phyloP scores from a whole-genome alignment of 225 moss, liverwort and hornwort species.

The Sphagnum contortum region DNA sequence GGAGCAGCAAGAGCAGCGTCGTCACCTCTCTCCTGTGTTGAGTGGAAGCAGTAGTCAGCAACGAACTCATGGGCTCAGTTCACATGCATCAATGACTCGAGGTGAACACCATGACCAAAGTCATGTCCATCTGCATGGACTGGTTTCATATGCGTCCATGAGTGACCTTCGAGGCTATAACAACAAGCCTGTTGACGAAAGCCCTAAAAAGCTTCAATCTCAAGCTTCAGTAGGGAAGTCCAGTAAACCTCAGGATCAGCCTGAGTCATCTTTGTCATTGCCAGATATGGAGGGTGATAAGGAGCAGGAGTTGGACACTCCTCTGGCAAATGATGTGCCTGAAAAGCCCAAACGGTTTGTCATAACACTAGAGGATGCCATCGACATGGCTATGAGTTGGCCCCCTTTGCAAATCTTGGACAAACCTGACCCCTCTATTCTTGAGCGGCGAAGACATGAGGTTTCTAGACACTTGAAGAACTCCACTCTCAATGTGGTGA shows the following conservation, averaged over 20 bases:
- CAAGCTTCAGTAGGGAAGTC: no score
- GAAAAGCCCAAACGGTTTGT: constrained; percentile 23
- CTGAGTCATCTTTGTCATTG: no score
- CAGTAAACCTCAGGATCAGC: no score
- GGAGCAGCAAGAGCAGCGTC: no score
- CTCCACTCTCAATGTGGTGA: constrained; percentile 58
- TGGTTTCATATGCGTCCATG: no score
- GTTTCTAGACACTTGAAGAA: constrained; percentile 39
- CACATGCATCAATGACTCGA: constrained; percentile 11
- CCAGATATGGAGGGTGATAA: not conserved
- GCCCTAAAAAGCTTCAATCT: no score
- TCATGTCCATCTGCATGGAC: no score
- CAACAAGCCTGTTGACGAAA: no score
- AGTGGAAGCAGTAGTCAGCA: not conserved
- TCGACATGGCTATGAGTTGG: constrained; percentile 85
- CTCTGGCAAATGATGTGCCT: constrained; percentile 2
- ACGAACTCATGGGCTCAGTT: constrained; percentile 14
- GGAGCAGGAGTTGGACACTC: constrained; percentile 4
- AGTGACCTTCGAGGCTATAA: no score
- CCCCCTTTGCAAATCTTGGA: constrained; percentile 55
- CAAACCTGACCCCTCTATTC: constrained; percentile 79
- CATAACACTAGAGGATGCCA: constrained; percentile 62
- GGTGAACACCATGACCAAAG: not conserved
- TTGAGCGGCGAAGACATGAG: constrained; percentile 57
- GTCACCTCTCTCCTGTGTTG: no score